Percentiles rank a stretch among this genome's conserved stretches.
phyloP scores from a whole-genome alignment of 108 stramenopile genomes.

The Mediolabrus comicus region DNA sequence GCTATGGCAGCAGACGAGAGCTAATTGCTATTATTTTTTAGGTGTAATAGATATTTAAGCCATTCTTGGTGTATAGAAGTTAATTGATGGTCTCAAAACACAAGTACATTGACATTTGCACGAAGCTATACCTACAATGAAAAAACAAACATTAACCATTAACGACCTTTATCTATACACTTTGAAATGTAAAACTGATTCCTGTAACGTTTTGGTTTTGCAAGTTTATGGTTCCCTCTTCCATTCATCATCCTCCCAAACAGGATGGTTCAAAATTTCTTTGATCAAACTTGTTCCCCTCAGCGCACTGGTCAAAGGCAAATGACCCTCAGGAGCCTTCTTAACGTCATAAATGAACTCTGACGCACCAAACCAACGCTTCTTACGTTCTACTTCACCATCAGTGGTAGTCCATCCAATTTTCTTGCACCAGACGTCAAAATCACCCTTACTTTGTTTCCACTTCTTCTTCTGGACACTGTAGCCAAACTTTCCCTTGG shows the following conservation, averaged over 20 bases:
- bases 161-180: too few relatives aligned
- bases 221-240: slow-evolving; percentile 74
- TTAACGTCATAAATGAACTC: slow-evolving; percentile 96
- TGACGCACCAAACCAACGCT: slow-evolving; percentile 95
- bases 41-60: neutral
- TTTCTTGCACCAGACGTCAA: slow-evolving; percentile 91
- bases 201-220: too few relatives aligned
- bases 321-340: slow-evolving; percentile 93
- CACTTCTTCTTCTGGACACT: slow-evolving; percentile 92
- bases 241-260: slow-evolving; percentile 96
- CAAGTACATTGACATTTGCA: neutral
- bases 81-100: neutral
- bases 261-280: slow-evolving; percentile 86
- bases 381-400: slow-evolving; percentile 93
- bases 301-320: slow-evolving; percentile 94
- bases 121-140: neutral
- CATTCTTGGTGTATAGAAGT: neutral
- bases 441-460: slow-evolving; percentile 87
- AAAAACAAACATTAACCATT: too few relatives aligned
- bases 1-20: slow-evolving; percentile 62
- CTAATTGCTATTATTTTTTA: neutral
- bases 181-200: too few relatives aligned
- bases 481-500: slow-evolving; percentile 95
- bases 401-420: slow-evolving; percentile 96
- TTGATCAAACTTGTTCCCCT: slow-evolving; percentile 93